phyloP scores from a whole-genome alignment of 371 early-diverging fungal species.

The Rhizomucor miehei region DNA sequence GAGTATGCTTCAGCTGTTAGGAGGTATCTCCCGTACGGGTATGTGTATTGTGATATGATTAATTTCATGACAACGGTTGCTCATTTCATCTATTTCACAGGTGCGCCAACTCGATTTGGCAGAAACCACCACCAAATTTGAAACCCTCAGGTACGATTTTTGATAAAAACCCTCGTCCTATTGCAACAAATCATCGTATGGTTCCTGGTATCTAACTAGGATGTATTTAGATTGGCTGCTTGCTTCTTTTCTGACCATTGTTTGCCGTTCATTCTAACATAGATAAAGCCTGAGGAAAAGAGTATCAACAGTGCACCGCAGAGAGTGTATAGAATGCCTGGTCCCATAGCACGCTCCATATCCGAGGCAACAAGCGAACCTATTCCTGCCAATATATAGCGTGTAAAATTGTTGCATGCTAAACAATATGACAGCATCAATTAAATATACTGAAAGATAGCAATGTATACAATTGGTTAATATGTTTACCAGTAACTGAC shows the following conservation, averaged over 20 bases:
- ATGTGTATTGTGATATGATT: too few relatives aligned
- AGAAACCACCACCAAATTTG: too few relatives aligned
- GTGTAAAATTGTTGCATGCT: slow-evolving; percentile 44
- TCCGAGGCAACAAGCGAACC: slow-evolving; percentile 37
- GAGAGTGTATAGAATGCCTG: slow-evolving; percentile 29
- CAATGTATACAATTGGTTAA: background rate
- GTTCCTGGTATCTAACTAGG: background rate
- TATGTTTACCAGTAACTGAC: slow-evolving; percentile 34
- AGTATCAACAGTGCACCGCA: slow-evolving; percentile 16
- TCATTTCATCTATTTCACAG: too few relatives aligned
- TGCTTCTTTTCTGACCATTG: slow-evolving; percentile 2
- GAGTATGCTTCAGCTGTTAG: too few relatives aligned
- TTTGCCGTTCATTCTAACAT: slow-evolving; percentile 2
- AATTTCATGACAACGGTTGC: too few relatives aligned
- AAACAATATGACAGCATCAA: background rate
- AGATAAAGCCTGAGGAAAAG: slow-evolving; percentile 2
- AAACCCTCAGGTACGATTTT: too few relatives aligned
- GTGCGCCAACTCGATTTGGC: too few relatives aligned
- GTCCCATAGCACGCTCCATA: slow-evolving; percentile 24
- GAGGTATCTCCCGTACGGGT: too few relatives aligned
- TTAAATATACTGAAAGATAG: background rate
- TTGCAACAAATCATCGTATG: too few relatives aligned
- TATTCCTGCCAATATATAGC: slow-evolving; percentile 39
- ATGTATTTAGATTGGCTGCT: background rate
- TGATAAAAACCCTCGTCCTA: too few relatives aligned